Evolutionary conservation across 2,329 filamentous ascomycete species (phyloP).

Genomic region (Paraconiothyrium sp.): DNA sequence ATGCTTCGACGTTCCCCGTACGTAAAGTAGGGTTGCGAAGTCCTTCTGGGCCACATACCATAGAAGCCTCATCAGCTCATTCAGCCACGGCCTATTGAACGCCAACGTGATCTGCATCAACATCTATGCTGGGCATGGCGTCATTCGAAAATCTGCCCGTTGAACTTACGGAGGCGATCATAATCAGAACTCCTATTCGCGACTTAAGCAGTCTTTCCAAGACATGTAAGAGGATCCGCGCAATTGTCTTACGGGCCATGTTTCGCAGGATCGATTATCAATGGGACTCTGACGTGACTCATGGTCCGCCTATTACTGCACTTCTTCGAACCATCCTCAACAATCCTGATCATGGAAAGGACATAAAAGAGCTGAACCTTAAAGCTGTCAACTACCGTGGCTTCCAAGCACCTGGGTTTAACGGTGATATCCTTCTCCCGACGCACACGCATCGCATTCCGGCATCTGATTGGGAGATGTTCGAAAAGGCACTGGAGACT

Average conservation of each 20-base stretch:
- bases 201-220: conserved; percentile 10
- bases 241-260: neutral
- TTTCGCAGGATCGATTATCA: conserved; percentile 9
- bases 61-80: neutral
- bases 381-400: conserved; percentile 4
- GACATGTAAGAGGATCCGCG: conserved; percentile 13
- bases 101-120: neutral
- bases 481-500: conserved; percentile 8
- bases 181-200: neutral
- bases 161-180: conserved; percentile 8
- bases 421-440: conserved; percentile 6
- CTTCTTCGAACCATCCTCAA: conserved; percentile 10
- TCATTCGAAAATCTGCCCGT: conserved; percentile 1
- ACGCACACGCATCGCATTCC: conserved; percentile 3
- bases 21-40: neutral
- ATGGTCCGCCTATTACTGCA: conserved; percentile 3
- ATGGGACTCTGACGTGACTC: neutral
- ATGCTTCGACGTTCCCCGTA: neutral
- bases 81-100: neutral
- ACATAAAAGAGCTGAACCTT: neutral
- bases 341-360: neutral
- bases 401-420: conserved; percentile 3
- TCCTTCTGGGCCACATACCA: neutral
- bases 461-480: conserved; percentile 5
- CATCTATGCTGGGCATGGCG: neutral